phyloP scores from a whole-genome alignment of 83 land plant species.

The Diphasiastrum complanatum region DNA sequence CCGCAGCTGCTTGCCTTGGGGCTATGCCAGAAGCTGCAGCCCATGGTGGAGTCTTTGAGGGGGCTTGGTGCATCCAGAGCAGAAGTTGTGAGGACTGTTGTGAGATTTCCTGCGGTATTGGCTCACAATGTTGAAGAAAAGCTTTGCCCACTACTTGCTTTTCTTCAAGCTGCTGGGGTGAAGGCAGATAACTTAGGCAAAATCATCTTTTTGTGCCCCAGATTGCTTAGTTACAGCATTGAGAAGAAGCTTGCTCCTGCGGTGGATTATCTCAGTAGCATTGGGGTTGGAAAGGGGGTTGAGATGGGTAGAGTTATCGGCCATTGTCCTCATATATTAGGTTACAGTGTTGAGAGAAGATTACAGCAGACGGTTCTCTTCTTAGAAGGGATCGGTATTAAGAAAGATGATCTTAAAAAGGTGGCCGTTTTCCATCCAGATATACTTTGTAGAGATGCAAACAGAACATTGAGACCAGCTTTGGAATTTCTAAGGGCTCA shows the following conservation, averaged over 20 bases:
- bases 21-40: slow-evolving; percentile 61
- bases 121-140: slow-evolving; percentile 86
- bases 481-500: slow-evolving; percentile 33
- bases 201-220: slow-evolving; percentile 63
- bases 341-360: slow-evolving; percentile 82
- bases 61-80: slow-evolving; percentile 51
- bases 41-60: slow-evolving; percentile 62
- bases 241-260: slow-evolving; percentile 53
- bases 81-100: slow-evolving; percentile 57
- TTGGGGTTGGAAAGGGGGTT: slow-evolving; percentile 53
- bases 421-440: slow-evolving; percentile 61
- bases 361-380: slow-evolving; percentile 58
- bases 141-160: slow-evolving; percentile 85
- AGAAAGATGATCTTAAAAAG: slow-evolving; percentile 40
- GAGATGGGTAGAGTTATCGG: slow-evolving; percentile 58
- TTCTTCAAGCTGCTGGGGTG: slow-evolving; percentile 70
- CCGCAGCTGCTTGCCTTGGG: slow-evolving; percentile 70
- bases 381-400: slow-evolving; percentile 51
- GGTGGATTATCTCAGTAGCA: slow-evolving; percentile 50
- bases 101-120: slow-evolving; percentile 68
- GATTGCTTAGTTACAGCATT: slow-evolving; percentile 90
- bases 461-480: slow-evolving; percentile 50
- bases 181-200: slow-evolving; percentile 54
- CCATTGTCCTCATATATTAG: slow-evolving; percentile 65
- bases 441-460: slow-evolving; percentile 64